A percentile compares a stretch with the other conserved stretches of the same genome.
Evolutionary conservation across 176 grass and related monocot genomes (phyloP).

Genomic region (Miscanthus lutarioriparius): DNA sequence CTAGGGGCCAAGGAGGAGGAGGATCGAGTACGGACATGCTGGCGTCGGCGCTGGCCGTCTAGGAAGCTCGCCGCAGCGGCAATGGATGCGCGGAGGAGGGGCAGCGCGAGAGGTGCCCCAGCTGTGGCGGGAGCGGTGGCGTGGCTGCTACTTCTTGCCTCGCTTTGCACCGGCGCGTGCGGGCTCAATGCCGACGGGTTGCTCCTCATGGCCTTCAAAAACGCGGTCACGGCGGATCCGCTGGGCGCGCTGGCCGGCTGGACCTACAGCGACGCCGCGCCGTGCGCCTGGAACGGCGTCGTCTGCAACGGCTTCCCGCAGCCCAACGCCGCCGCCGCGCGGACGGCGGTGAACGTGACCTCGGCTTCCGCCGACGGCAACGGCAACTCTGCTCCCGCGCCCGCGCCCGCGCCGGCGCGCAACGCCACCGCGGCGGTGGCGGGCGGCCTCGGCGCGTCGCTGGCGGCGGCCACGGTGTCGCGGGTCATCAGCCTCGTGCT

Average conservation of each 20-base stretch:
- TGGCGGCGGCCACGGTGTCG: conserved; percentile 51
- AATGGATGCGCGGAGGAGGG: conserved; percentile 1
- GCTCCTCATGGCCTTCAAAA: conserved; percentile 81
- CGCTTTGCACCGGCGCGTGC: not conserved
- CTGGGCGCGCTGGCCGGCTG: conserved; percentile 60
- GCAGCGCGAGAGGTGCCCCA: too few relatives aligned
- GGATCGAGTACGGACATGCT: not conserved
- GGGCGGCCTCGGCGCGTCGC: conserved; percentile 11
- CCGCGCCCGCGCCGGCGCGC: not conserved
- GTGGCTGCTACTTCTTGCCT: not conserved
- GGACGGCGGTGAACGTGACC: conserved; percentile 22
- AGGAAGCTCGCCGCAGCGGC: not conserved
- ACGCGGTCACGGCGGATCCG: conserved; percentile 69
- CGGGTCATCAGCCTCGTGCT: conserved; percentile 78
- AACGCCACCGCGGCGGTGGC: not conserved
- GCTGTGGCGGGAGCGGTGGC: not conserved
- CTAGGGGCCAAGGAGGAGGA: not conserved
- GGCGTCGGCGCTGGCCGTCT: not conserved
- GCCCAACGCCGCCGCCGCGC: not conserved
- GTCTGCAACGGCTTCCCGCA: conserved; percentile 73
- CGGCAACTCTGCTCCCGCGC: not conserved
- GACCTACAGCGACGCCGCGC: conserved; percentile 52
- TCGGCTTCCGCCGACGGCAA: not conserved
- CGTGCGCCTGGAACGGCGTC: conserved; percentile 88
- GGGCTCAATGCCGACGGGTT: conserved; percentile 63